Evolutionary conservation across 352 stramenopile genomes (phyloP).

Genomic region (Pythium rishiriense): DNA sequence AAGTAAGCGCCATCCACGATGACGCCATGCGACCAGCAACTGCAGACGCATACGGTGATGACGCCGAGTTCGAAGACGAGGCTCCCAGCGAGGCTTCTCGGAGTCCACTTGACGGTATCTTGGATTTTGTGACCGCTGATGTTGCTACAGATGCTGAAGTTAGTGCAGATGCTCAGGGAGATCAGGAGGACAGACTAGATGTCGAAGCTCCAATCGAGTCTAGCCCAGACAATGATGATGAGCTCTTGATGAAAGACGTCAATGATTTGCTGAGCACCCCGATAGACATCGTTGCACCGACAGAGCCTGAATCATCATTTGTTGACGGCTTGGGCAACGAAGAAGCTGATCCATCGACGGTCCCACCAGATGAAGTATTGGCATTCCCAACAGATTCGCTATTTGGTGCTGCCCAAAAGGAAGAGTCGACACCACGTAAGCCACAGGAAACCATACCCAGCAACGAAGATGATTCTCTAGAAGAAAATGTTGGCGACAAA

Average conservation of each 20-base stretch:
- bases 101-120: neutral
- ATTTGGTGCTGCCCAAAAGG: neutral
- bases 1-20: neutral
- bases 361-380: neutral
- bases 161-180: neutral
- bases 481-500: too few species aligned
- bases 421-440: too few species aligned
- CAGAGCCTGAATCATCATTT: neutral
- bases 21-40: constrained; percentile 1
- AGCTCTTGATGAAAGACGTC: neutral
- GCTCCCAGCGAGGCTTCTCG: neutral
- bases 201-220: neutral
- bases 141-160: neutral
- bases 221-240: neutral
- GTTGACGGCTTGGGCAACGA: too few species aligned
- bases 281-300: neutral
- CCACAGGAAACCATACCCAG: too few species aligned
- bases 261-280: neutral
- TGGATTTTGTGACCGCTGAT: neutral
- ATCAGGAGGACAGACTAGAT: neutral
- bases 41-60: constrained; percentile 34
- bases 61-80: constrained; percentile 30
- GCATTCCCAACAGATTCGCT: neutral
- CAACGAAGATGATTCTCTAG: too few species aligned
- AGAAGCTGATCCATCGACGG: neutral